Base-by-base conservation (phyloP, 1,284 basidiomycete genomes). In the Mycosarcoma maydis region DNA sequence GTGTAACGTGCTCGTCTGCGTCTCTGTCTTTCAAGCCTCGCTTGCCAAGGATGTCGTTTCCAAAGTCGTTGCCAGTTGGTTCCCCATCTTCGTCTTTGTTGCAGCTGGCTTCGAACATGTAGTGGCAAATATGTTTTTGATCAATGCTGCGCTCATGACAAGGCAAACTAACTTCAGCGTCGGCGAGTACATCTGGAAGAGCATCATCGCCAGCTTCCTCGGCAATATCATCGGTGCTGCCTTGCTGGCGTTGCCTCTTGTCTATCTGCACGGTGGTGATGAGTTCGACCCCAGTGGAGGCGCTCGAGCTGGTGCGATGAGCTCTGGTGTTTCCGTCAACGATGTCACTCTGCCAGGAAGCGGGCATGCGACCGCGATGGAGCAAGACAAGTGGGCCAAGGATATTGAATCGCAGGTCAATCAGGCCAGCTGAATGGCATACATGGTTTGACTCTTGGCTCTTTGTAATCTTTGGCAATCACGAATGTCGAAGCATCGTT, bases 21-120 rank as follows among this genome's bases (percentile, higher is more conserved):
- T 90, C n/a, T 90, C 90, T 4, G 85, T 91, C 52, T 91, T 90
- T 89, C 90, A 90, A 88, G 87, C 88, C 0, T 84, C 87, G n/a
- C 87, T 87, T 16, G 88, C 90, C 8, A 87, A 82, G 46, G 90
- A 91, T 9, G 89, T 89, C 0, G 79, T 89, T 9, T 90, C 89
- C 11, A 91, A 91, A 86, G 85, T 91, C 37, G 82, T 89, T 53
- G 87, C 88, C 0, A 85, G 87, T 38, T 90, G 89, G 88, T 87
- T 91, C 57, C 90, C 90, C 7, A 90, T 91, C 62, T 90, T 89
- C 86, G 87, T 89, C 30, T 91, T 91, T 75, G 81, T 83, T n/a
- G 62, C 80, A 0, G 88, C 88, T 57, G 86, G 86, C 13, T 90
- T 85, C 73, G 90, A 91, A 73, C 90, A 91, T 83, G 88, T 83